Base-by-base conservation (phyloP, 2,329 filamentous ascomycete species). In the Aspergillus unguis region DNA sequence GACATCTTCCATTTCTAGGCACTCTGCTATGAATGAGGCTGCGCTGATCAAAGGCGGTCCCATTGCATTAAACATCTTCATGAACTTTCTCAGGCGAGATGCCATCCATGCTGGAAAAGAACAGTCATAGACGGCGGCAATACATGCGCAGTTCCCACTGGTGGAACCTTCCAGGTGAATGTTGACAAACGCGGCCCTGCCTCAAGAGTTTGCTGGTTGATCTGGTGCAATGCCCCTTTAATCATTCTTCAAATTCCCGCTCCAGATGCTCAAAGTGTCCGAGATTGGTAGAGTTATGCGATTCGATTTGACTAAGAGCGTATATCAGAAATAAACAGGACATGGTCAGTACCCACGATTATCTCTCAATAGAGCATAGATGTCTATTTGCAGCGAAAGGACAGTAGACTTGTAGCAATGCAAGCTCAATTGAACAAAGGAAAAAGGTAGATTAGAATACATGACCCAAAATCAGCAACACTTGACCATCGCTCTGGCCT, bases 361-460 rank as follows among this genome's bases (percentile, higher is more conserved):
- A 17, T 17, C 17, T 17, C 17, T 17, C 17, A 17, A 17, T 17
- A 17, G 17, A 17, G 17, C 17, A 17, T 17, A 17, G 17, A 17
- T 17, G 17, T 17, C 17, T 17, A 17, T 17, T 17, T 17, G 36
- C 17, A 25, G 28, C 28, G 25, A 26, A 10, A 23, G 8, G 26
- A 17, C 25, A n/a, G 29, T 28, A 42, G 11, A 23, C 31, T 50
- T 8, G 33, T 23, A 31, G 17, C 8, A 46, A 46, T 33, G 49
- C 42, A 45, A 51, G 43, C 42, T 51, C 41, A 45, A 50, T 50
- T 44, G 41, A 46, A 44, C 42, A 44, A 46, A 51, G 27, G 48
- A 51, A 51, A 46, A 49, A 51, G 35, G 35, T 51, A 44, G 42
- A 51, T 46, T 51, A 51, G 49, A 51, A 51, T 51, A 51, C 49